Evolutionary conservation across 371 early-diverging fungal species (phyloP).

Genomic region (Chytridium lagenaria): DNA sequence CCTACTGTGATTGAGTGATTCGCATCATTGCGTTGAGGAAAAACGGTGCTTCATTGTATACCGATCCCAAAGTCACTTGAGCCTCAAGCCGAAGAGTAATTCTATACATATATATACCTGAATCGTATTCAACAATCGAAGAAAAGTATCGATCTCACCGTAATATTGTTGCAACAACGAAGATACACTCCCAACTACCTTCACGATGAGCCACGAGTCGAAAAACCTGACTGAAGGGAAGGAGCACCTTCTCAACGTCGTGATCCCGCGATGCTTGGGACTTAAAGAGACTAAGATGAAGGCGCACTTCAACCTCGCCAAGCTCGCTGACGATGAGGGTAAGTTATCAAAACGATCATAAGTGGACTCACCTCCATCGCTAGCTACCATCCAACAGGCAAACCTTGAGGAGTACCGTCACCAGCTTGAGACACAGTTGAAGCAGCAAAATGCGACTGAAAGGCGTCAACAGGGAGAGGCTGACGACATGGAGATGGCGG

Average conservation of each 20-base stretch:
- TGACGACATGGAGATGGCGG: conserved; percentile 16
- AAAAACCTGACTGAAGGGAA: neutral
- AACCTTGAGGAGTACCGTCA: conserved; percentile 31
- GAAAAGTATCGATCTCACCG: too few relatives aligned
- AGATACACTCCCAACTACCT: too few relatives aligned
- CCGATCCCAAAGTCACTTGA: too few relatives aligned
- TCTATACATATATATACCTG: too few relatives aligned
- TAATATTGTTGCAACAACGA: too few relatives aligned
- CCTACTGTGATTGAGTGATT: too few relatives aligned
- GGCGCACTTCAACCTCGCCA: conserved; percentile 22
- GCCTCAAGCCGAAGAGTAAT: too few relatives aligned
- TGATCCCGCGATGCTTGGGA: conserved; percentile 4
- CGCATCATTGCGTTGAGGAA: too few relatives aligned
- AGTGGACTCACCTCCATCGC: neutral
- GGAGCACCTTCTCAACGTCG: conserved; percentile 4
- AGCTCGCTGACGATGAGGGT: conserved; percentile 40
- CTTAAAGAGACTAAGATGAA: conserved; percentile 30
- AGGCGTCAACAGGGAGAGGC: conserved; percentile 32
- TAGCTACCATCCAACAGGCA: conserved; percentile 30
- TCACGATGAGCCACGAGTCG: too few relatives aligned
- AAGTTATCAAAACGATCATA: neutral
- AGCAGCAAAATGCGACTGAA: conserved; percentile 21
- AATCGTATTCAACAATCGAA: too few relatives aligned
- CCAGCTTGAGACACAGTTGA: conserved; percentile 29
- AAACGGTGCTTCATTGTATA: too few relatives aligned